Evolutionary conservation across 2,329 filamentous ascomycete genomes (phyloP).

Genomic region (Gaeumannomyces tritici): DNA sequence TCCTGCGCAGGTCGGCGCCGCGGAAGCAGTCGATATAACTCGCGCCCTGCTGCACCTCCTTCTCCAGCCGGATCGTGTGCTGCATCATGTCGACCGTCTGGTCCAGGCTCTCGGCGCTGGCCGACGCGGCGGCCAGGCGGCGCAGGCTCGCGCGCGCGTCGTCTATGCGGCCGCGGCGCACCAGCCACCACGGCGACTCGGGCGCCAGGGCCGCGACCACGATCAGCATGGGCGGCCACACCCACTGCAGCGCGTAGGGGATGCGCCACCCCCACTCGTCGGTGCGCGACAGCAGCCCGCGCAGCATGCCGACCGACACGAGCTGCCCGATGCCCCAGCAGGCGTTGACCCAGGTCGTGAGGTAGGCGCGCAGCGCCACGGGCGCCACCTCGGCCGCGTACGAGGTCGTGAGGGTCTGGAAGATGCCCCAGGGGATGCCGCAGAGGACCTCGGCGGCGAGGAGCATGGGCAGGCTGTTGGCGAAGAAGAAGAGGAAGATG

Average conservation of each 20-base stretch:
- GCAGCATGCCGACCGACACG: slow-evolving; percentile 37
- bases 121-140: slow-evolving; percentile 28
- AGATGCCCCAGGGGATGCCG: slow-evolving; percentile 51
- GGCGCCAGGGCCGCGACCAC: slow-evolving; percentile 35
- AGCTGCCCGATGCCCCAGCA: slow-evolving; percentile 56
- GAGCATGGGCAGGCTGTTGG: slow-evolving; percentile 41
- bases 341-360: slow-evolving; percentile 51
- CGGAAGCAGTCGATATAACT: slow-evolving; percentile 41
- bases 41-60: slow-evolving; percentile 35
- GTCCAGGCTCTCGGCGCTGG: slow-evolving; percentile 34
- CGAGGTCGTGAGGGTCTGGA: slow-evolving; percentile 47
- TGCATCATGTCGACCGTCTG: slow-evolving; percentile 42
- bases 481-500: slow-evolving; percentile 56
- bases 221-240: slow-evolving; percentile 35
- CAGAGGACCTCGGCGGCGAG: slow-evolving; percentile 53
- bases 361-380: slow-evolving; percentile 42
- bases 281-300: slow-evolving; percentile 26
- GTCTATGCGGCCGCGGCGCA: slow-evolving; percentile 27
- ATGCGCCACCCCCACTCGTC: slow-evolving; percentile 39
- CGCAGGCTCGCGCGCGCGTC: slow-evolving; percentile 30
- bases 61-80: slow-evolving; percentile 47
- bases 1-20: slow-evolving; percentile 38
- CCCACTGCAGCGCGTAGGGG: slow-evolving; percentile 40
- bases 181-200: slow-evolving; percentile 41
- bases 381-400: slow-evolving; percentile 55